Evolutionary conservation across 2,329 filamentous ascomycete species (phyloP), one percentile per base, ranked within the genome.

Genomic region (Didymella lethalis): DNA sequence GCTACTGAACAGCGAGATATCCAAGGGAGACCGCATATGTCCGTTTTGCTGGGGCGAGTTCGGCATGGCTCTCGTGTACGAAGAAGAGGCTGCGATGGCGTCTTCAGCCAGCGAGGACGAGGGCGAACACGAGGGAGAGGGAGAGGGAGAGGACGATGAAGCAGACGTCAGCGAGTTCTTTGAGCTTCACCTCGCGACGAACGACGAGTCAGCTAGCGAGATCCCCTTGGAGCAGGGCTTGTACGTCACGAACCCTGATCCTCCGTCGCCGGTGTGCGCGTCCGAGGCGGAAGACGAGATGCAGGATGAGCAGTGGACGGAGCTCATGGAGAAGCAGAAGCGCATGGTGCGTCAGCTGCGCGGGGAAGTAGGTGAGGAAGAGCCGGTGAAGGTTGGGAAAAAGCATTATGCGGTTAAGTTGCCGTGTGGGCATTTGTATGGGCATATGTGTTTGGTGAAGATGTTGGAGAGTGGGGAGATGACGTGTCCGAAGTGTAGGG

Each of bases 381-480:
- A 41, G 11, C 4, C 6, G 14, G 20, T 12, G 11, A 20, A 25
- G 8, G 2, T 41, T 14, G 14, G 31, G 4, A n/a, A 44, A 23
- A 44, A 23, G 12, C 49, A 8, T 12, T 12, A 11, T 54, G 54
- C 36, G 38, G 46, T 46, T 6, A 12, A 18, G 28, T n/a, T 46
- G 16, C 28, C 26, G 2, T 46, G 28, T 34, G 28, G 45, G 2
- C 45, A 34, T 28, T 12, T 34, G 29, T 46, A 16, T 16, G 28
- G 45, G 16, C 45, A 47, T n/a, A 32, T 34, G 45, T 47, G 45
- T 18, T 18, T 47, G 29, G 29, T 34, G 18, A 47, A 10, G 6
- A 47, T 47, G n/a, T 14, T 47, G 45, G n/a, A 47, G 29, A 32
- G 28, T 4, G 45, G 45, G 29, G 45, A 47, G 29, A 47, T 16